Base-by-base conservation (phyloP, 306 rosid species). In the Dalbergia cochinchinensis region DNA sequence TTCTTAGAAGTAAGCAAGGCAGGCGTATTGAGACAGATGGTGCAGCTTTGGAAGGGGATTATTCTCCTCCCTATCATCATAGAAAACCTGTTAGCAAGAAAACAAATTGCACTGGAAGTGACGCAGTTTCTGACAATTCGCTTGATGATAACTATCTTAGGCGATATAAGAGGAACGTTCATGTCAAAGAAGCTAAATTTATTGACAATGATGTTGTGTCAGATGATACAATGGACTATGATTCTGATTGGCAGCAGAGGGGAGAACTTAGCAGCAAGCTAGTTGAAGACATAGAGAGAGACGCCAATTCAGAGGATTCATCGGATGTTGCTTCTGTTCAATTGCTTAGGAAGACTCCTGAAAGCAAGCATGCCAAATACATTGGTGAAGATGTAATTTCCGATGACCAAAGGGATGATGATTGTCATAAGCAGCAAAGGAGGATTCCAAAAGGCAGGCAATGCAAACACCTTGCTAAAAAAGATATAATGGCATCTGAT, bases 261-360 rank as follows among this genome's bases (percentile, higher is more conserved):
- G 89, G 81, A 83, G 85, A 73, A 76, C 89, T 77, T 16, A 75
- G 92, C 78, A 79, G 87, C 71, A 88, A 85, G 86, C 89, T 39
- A 54, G 77, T 74, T 41, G 87, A 88, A 83, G 76, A 80, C 47
- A 65, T 54, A 9, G 87, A 83, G 59, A 37, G 80, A 86, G 78
- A 77, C 65, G 79, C 48, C 45, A 37, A 72, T 80, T 86, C 87
- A 22, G 85, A 77, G 71, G 73, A 83, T 72, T 80, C 85, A 45
- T 12, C 71, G 68, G 78, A 51, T 51, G 84, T 65, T 71, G 83
- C 11, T 72, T 83, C 85, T 61, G 66, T 22, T 72, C 74, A 72
- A 66, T 44, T 20, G 62, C 78, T 18, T 13, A 77, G 74, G 74
- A 72, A 77, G 63, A 66, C 35, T 71, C 33, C 73, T 42, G 68